These are phyloP conservation scores for Camellia lanceoleosa DNA, from an alignment of 148 eudicot genomes.

Conservation along the genomic window DNA sequence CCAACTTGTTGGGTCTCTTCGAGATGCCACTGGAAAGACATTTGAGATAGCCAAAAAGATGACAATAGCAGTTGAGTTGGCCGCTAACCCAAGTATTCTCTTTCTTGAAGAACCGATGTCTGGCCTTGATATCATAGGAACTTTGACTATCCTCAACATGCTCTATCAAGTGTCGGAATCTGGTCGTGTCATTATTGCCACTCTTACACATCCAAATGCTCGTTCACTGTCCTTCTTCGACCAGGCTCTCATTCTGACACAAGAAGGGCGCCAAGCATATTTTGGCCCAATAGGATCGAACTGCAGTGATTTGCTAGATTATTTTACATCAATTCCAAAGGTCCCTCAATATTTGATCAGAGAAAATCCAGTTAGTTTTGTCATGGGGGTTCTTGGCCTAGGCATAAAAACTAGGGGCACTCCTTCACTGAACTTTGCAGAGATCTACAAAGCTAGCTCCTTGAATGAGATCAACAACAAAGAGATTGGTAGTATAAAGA, in stretches of 20 bases:
- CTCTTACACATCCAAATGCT: conserved; percentile 17
- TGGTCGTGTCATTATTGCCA: conserved; percentile 10
- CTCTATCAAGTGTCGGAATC: background rate
- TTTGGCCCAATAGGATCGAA: conserved; percentile 15
- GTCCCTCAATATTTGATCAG: background rate
- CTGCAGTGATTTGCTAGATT: conserved; percentile 11
- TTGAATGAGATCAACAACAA: conserved; percentile 7
- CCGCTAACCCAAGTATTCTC: conserved; percentile 14
- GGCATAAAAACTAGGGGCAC: conserved; percentile 12
- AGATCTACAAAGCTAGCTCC: conserved; percentile 20
- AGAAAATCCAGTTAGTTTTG: conserved; percentile 22
- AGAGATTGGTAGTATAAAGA: conserved; percentile 13
- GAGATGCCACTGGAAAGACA: background rate
- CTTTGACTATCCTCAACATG: background rate
- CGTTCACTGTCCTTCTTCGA: conserved; percentile 18
- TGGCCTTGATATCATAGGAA: background rate
- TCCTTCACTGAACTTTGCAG: conserved; percentile 18
- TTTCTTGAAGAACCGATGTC: conserved; percentile 11
- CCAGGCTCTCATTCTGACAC: conserved; percentile 18
- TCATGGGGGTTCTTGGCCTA: conserved; percentile 25
- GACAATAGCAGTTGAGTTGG: conserved; percentile 13
- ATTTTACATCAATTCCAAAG: conserved; percentile 20
- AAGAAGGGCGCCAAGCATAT: conserved; percentile 19
- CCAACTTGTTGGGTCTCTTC: conserved; percentile 13
- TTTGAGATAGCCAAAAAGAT: conserved; percentile 11